A percentile compares a stretch with the other conserved stretches of the same genome.
These are phyloP conservation scores for Aspergillus tubingensis DNA, from an alignment of 2,329 filamentous ascomycete species.

Conservation along the genomic window DNA sequence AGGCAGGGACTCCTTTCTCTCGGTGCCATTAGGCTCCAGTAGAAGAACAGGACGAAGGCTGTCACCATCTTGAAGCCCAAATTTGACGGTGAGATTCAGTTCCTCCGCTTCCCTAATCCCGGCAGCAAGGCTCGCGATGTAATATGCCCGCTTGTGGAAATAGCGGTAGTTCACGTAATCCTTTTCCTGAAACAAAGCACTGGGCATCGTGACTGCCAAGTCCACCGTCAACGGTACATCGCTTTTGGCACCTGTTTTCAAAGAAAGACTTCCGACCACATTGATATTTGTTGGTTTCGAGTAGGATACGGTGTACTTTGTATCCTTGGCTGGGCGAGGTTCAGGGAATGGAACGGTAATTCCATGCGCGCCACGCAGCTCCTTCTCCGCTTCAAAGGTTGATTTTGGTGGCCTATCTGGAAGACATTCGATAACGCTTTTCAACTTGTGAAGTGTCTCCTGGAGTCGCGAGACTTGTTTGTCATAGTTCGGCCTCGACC, in stretches of 20 bases:
- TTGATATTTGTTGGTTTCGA: conserved; percentile 76
- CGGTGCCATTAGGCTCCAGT: conserved; percentile 39
- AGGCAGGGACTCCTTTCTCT: conserved; percentile 40
- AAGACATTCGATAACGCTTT: conserved; percentile 59
- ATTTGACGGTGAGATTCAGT: conserved; percentile 60
- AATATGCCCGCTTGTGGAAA: conserved; percentile 93
- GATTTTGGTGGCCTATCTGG: conserved; percentile 52
- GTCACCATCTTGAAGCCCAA: conserved; percentile 71
- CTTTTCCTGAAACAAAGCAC: conserved; percentile 81
- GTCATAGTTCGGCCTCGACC: conserved; percentile 60
- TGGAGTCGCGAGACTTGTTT: conserved; percentile 58
- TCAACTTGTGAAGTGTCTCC: conserved; percentile 56
- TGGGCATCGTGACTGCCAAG: conserved; percentile 83
- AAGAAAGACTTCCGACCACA: conserved; percentile 82
- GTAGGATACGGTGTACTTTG: conserved; percentile 80
- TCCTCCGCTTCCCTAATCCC: conserved; percentile 63
- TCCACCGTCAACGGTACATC: conserved; percentile 64
- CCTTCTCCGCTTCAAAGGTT: conserved; percentile 67
- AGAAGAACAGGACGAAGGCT: conserved; percentile 70
- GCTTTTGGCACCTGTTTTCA: conserved; percentile 70
- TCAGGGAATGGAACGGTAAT: conserved; percentile 80
- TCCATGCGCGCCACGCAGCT: conserved; percentile 66
- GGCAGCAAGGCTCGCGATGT: conserved; percentile 77
- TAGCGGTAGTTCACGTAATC: conserved; percentile 92
- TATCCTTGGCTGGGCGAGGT: conserved; percentile 73